Conservation (phyloP, 768 basidiomycete species). For the Tulasnella sp. region DNA sequence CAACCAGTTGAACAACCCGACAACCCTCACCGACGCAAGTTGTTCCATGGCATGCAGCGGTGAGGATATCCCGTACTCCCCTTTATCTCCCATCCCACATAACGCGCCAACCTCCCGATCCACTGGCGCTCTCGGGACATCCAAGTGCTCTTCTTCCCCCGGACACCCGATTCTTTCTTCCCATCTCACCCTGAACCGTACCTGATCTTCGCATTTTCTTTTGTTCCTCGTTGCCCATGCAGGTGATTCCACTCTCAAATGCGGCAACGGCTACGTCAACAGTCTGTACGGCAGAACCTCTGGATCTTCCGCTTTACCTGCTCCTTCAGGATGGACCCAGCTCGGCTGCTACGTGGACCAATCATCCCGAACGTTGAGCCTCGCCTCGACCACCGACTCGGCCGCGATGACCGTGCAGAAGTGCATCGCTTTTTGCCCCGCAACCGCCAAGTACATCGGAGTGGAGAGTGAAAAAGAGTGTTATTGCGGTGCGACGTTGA, state of each 20-base stretch:
- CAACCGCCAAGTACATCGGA: neutral
- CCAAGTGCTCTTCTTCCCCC: too few relatives aligned
- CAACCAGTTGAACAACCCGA: neutral
- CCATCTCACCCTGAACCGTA: neutral
- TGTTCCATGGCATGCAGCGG: constrained; percentile 5
- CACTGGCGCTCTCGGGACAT: too few relatives aligned
- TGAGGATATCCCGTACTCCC: neutral
- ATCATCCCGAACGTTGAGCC: neutral
- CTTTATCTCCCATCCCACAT: neutral
- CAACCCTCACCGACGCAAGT: neutral
- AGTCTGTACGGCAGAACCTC: neutral
- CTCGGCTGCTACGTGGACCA: constrained; percentile 14
- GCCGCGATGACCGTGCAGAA: neutral
- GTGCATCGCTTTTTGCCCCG: neutral
- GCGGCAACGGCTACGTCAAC: constrained; percentile 2
- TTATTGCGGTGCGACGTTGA: neutral
- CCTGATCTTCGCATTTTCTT: neutral
- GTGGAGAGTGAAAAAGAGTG: neutral
- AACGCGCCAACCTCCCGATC: neutral
- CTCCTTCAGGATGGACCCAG: neutral
- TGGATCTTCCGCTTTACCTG: neutral
- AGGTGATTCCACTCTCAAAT: neutral
- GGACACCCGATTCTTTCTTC: neutral
- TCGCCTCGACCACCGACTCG: neutral
- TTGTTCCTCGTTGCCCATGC: neutral